Evolutionary conservation across 306 rosid species (phyloP).

Genomic region (Cicer yamashitae): DNA sequence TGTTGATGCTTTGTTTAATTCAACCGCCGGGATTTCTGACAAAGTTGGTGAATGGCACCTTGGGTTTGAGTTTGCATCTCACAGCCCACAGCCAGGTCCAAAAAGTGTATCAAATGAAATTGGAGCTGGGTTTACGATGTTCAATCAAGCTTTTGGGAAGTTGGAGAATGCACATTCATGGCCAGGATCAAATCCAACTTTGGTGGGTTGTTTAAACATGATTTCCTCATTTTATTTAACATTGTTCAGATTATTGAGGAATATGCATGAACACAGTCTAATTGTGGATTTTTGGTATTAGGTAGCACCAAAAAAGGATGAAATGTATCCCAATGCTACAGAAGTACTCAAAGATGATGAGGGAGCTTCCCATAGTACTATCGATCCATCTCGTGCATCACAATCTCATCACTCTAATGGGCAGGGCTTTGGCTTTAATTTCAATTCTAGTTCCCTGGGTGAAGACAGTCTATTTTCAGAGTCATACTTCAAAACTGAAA

Average conservation of each 20-base stretch:
- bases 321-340: conserved; percentile 37
- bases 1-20: conserved; percentile 47
- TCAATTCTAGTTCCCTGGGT: conserved; percentile 49
- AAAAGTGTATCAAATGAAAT: conserved; percentile 45
- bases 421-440: conserved; percentile 56
- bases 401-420: conserved; percentile 51
- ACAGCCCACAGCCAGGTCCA: conserved; percentile 36
- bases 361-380: conserved; percentile 42
- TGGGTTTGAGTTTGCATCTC: conserved; percentile 58
- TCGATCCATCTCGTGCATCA: conserved; percentile 49
- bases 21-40: conserved; percentile 52
- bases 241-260: conserved; percentile 28
- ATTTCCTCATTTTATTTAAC: conserved; percentile 32
- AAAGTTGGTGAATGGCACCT: conserved; percentile 54
- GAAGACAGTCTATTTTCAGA: conserved; percentile 48
- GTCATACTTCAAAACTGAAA: conserved; percentile 43
- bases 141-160: conserved; percentile 52
- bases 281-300: conserved; percentile 50
- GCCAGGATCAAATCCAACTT: conserved; percentile 50
- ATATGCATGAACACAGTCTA: conserved; percentile 33
- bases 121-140: conserved; percentile 40
- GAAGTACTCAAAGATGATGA: conserved; percentile 44
- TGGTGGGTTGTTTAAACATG: conserved; percentile 56
- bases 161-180: conserved; percentile 55
- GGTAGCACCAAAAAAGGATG: conserved; percentile 56